Evolutionary conservation across 1,284 basidiomycete species (phyloP), one percentile per base, ranked within the genome.

Genomic region (Ceratobasidium sp.): DNA sequence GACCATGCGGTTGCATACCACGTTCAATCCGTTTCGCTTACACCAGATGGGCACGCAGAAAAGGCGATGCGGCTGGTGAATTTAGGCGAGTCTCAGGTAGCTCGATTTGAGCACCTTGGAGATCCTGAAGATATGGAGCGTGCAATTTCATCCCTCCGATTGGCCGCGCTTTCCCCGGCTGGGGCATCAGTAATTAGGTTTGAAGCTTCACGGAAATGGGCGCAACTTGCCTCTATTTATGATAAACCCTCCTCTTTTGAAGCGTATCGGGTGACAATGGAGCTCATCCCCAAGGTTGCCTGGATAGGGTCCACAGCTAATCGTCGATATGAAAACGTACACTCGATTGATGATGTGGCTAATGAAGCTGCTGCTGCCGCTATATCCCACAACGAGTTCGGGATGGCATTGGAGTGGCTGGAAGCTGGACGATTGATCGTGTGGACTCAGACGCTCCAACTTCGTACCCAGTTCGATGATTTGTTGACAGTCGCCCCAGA

Each of bases 341-440:
- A 15, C 33, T 36, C 15, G 19, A 36, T 60, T 6, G 57, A 33
- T n/a, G 33, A 60, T 19, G 8, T 33, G 3, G 36, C 57, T 60
- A 4, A 3, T 17, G 36, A 44, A 33, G 57, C 57, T 41, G 57
- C 57, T 33, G 27, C 36, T 14, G 27, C 8, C 17, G 57, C 57
- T 2, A 60, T 60, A 4, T 41, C 36, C 6, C 36, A 41, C 36
- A 41, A 11, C n/a, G 54, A 24, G 15, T 57, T 4, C 19, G 57
- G 27, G 8, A 2, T 33, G 2, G 57, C 57, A 19, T 11, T 41
- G 9, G 57, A 60, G 33, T 60, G 57, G 57, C 57, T 60, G 4
- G 57, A 60, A n/a, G 19, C 33, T 14, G 57, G 31, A 3, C 57
- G 57, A 19, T 60, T 15, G 33, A 44, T 60, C 17, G 57, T 60